Evolutionary conservation across 345 rosid species (phyloP), one percentile per base, ranked within the genome.

Genomic region (Hevea brasiliensis): DNA sequence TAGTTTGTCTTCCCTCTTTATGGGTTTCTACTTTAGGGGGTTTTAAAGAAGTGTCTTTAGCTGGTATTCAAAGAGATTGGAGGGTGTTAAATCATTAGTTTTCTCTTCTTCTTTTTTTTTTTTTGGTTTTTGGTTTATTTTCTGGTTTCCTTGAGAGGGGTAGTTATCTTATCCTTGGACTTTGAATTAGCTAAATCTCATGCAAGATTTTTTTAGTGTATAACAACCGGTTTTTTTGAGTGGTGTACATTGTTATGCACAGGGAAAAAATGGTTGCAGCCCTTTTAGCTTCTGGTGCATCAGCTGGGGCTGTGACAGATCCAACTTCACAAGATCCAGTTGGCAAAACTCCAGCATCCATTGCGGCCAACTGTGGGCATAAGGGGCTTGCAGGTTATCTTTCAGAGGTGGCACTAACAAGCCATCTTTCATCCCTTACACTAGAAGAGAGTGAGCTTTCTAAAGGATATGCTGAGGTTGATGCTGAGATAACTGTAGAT

Each of bases 351-450:
- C 86, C 99, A 10, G 98, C 98, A 69, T 89, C 79, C 47, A 82
- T 95, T 78, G 98, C 97, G 72, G 93, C 92, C 54, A 70, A 79
- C 21, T 70, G 76, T 72, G 99, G 99, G 62, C 88, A 89, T 76
- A 85, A 85, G 79, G 99, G 99, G 81, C 92, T 95, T 64, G 99
- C 99, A 14, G 99, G 99, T 82, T 95, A 95, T 80, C 92, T 95
- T 71, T 95, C 99, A 7, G 99, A 95, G 82, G 78, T 86, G 69
- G 91, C 97, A 58, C 84, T 95, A 60, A 92, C 97, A 23, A 89
- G 89, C 83, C 99, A 95, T 81, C 98, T 92, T 68, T 89, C 88
- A 7, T 89, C 97, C 51, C 97, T 95, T 62, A 88, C 87, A 57
- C 80, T 95, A 24, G 86, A 85, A 82, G 99, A 92, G 81, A 91